These are phyloP conservation scores for Chloris gayana DNA, from an alignment of 176 grass and related monocot species.

Conservation along the genomic window DNA sequence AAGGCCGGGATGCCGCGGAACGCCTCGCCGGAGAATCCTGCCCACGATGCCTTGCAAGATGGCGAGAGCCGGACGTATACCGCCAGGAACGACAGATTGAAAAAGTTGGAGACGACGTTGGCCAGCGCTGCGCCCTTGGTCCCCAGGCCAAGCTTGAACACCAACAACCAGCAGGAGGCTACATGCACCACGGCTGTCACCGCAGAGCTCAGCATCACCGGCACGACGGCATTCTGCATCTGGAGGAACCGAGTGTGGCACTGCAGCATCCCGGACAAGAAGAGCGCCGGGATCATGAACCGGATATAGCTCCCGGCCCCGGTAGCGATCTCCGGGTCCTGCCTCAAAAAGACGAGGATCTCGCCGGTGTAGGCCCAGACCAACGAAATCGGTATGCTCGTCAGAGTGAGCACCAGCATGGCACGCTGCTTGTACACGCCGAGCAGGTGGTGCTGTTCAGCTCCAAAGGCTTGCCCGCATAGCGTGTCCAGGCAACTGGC, in stretches of 20 bases:
- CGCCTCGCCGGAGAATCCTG: constrained; percentile 40
- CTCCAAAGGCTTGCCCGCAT: constrained; percentile 52
- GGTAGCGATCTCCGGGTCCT: constrained; percentile 34
- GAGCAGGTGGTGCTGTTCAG: constrained; percentile 29
- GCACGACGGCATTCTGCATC: constrained; percentile 41
- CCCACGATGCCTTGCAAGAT: constrained; percentile 39
- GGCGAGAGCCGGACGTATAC: constrained; percentile 38
- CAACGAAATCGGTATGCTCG: constrained; percentile 22
- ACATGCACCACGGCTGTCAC: constrained; percentile 25
- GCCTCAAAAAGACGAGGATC: constrained; percentile 35
- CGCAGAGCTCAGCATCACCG: constrained; percentile 35
- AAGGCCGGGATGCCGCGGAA: constrained; percentile 31
- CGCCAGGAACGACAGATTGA: constrained; percentile 30
- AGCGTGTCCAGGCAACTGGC: constrained; percentile 5
- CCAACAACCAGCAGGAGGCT: constrained; percentile 51
- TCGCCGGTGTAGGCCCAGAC: constrained; percentile 35
- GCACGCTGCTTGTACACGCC: constrained; percentile 54
- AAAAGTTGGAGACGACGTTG: constrained; percentile 22
- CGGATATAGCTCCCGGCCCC: constrained; percentile 25
- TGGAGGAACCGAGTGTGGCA: constrained; percentile 40
- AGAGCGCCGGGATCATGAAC: constrained; percentile 42
- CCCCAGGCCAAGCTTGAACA: constrained; percentile 30
- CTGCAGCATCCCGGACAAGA: constrained; percentile 39
- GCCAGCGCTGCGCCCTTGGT: constrained; percentile 42
- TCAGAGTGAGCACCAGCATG: constrained; percentile 39